phyloP scores from a whole-genome alignment of 2,329 filamentous ascomycete species.

The Calonectria naviculata region DNA sequence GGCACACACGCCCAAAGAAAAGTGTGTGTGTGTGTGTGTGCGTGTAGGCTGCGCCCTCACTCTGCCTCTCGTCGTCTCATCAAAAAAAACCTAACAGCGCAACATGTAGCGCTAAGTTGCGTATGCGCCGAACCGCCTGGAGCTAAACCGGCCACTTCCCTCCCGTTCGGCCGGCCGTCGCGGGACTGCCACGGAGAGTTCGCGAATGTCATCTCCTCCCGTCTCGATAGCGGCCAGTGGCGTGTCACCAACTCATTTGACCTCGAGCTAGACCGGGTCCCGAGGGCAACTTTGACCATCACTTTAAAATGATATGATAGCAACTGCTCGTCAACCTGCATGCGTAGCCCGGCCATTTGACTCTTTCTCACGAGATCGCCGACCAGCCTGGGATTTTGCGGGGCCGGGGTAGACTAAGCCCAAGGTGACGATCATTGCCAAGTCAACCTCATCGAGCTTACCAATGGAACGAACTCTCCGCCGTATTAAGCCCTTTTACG shows the following conservation, averaged over 20 bases:
- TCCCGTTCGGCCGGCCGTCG: not conserved
- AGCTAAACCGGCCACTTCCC: not conserved
- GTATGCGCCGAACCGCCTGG: not conserved
- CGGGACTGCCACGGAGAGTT: not conserved
- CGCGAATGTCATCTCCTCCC: constrained; percentile 9
- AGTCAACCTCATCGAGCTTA: not conserved
- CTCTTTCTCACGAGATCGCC: not conserved
- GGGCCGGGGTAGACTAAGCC: too few relatives aligned
- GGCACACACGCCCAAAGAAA: not conserved
- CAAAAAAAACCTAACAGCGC: not conserved
- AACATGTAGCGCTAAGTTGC: not conserved
- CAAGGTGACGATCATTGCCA: constrained; percentile 1
- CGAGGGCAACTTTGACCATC: not conserved
- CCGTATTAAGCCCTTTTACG: not conserved
- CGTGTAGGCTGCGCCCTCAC: not conserved
- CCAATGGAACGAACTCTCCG: not conserved
- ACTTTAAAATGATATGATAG: not conserved
- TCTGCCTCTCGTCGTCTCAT: not conserved
- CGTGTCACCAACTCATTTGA: not conserved
- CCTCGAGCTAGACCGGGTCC: constrained; percentile 12
- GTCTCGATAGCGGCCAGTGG: constrained; percentile 12
- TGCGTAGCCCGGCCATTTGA: not conserved
- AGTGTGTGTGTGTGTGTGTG: not conserved
- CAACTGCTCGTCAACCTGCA: not conserved
- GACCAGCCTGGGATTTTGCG: not conserved